Evolutionary conservation across 257 asterid genomes (phyloP), one percentile per base, ranked within the genome.

Genomic region (Plantago major): DNA sequence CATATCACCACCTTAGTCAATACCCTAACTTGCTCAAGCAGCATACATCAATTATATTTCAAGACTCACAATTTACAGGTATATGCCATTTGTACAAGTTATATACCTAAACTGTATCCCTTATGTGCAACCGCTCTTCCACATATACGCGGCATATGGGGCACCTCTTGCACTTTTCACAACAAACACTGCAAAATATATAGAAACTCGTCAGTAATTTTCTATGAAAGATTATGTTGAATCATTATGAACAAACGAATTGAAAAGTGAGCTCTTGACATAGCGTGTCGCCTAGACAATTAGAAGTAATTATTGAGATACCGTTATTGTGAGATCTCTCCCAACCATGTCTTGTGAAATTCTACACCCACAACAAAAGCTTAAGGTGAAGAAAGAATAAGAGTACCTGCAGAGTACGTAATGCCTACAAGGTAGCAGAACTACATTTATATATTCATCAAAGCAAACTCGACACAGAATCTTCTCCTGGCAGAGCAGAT

Each of bases 361-460:
- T 33, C 8, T 4, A 33, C 8, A 7, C 40, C 40, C 6, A 33
- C 6, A 33, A 33, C 40, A 33, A 33, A 33, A 33, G 40, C 40
- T 33, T 33, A 33, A 4, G 40, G 40, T 33, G 8, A 33, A 33
- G 6, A 33, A 33, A 33, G 40, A 33, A 33, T 33, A 33, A 5
- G 40, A 33, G 26, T 84, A 92, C 99, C 99, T 83, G 99, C 97
- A 92, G 47, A 92, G 88, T 51, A 83, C 81, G 65, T 89, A 87
- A 70, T 89, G 99, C 74, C 97, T 81, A 66, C 96, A 92, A 42
- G 99, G 99, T 46, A 92, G 96, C 62, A 92, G 83, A 52, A 92
- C 94, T 4, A 84, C 77, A 19, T 78, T 87, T 81, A 86, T 86
- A 45, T 86, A 87, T 63, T 81, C 89, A 47, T 87, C 97, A n/a